These are phyloP conservation scores for Starmerella sp. DNA, from an alignment of 805 yeast genomes.

Conservation along the genomic window DNA sequence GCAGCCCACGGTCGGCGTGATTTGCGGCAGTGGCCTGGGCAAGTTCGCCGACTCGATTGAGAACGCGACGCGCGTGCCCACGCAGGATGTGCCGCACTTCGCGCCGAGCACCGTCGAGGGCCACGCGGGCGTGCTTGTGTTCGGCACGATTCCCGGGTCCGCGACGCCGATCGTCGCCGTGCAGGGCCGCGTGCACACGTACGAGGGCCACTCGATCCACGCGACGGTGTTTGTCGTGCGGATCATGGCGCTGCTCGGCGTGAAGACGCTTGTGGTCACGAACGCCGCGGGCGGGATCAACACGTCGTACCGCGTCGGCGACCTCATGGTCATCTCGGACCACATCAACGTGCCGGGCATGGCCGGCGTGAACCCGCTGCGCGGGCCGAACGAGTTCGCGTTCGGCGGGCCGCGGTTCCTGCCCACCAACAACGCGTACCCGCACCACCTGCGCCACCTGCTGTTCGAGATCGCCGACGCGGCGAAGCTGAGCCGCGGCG, in stretches of 20 bases:
- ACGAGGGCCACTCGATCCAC: conserved; percentile 79
- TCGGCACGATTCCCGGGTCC: conserved; percentile 50
- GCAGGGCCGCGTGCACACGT: conserved; percentile 88
- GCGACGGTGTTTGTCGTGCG: conserved; percentile 81
- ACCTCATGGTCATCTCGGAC: conserved; percentile 79
- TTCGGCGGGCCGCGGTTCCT: conserved; percentile 73
- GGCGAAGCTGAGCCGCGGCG: conserved; percentile 39
- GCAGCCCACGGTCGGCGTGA: conserved; percentile 46
- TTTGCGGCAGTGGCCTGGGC: conserved; percentile 92
- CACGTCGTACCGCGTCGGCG: conserved; percentile 60
- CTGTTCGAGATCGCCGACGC: conserved; percentile 45
- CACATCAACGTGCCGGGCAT: conserved; percentile 88
- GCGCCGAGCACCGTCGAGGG: conserved; percentile 76
- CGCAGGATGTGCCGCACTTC: conserved; percentile 68
- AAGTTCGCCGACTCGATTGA: conserved; percentile 55
- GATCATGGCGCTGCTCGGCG: conserved; percentile 54
- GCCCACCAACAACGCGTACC: conserved; percentile 85
- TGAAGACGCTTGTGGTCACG: conserved; percentile 61
- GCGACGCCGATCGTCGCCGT: conserved; percentile 59
- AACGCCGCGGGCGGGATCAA: conserved; percentile 94
- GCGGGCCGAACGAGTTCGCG: conserved; percentile 71
- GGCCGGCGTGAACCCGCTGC: conserved; percentile 74
- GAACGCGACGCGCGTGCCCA: conserved; percentile 43
- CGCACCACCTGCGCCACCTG: conserved; percentile 52
- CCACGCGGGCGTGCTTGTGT: conserved; percentile 70